Evolutionary conservation across 768 basidiomycete genomes (phyloP), one percentile per base, ranked within the genome.

Genomic region (Gymnopilus junonius): DNA sequence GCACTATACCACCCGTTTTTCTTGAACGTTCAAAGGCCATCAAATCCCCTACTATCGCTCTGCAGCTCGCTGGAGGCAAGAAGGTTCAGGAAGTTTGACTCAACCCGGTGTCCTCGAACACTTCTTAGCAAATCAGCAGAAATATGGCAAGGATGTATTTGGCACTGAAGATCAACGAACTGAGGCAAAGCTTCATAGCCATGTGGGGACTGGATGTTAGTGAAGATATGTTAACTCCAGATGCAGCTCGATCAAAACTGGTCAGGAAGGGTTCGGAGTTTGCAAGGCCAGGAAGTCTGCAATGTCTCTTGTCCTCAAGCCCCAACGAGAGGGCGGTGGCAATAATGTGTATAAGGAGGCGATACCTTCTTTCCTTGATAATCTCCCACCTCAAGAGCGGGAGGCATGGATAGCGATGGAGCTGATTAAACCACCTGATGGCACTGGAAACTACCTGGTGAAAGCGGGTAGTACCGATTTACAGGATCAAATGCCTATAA

Each of bases 371-470:
- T 95, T 94, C 75, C 79, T 99, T 2, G 86, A 89, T 14, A 70
- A 70, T 6, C 79, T 98, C 2, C 83, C 84, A 0, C 74, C 69
- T 1, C 71, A 79, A 57, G 92, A 93, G 70, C 84, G 89, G 8
- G 83, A 87, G 65, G 95, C 92, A 2, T 99, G 97, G 93, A 95
- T 98, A 58, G 92, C 96, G 32, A 98, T 99, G 97, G 89, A 91
- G 63, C 79, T 99, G 68, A 99, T 99, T 65, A 78, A 80, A 20
- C 89, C 95, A 1, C 96, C 96, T 0, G 73, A 80, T 29, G 85
- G 85, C 2, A 69, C 86, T 14, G 81, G 85, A 7, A 92, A 90
- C 65, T 90, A 91, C 73, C 85, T 99, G 42, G 82, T 97, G 21
- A 87, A 91, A 34, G 87, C 93, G 7, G 90, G 90, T 1, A 81